Evolutionary conservation across 306 rosid species (phyloP).

Genomic region (Fagus crenata): DNA sequence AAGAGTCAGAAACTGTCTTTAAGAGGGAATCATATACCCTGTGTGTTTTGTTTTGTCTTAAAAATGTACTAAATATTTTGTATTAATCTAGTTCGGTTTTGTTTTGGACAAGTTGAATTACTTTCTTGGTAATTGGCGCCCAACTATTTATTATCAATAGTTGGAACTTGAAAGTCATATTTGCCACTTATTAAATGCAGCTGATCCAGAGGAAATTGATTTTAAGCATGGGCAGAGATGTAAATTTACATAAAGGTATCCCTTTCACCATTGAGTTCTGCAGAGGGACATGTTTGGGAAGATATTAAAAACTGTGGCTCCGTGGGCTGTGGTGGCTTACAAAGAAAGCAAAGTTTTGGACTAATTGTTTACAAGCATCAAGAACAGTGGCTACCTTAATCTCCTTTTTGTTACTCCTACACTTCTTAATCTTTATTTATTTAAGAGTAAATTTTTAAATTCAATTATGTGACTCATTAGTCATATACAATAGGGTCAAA

Average conservation of each 20-base stretch:
- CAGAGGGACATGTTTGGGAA: not conserved
- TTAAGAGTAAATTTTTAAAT: too few relatives aligned
- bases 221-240: not conserved
- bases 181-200: not conserved
- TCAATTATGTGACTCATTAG: too few relatives aligned
- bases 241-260: not conserved
- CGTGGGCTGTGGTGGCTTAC: not conserved
- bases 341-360: not conserved
- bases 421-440: not conserved
- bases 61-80: constrained; percentile 8
- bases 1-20: constrained; percentile 16
- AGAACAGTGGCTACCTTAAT: constrained; percentile 9
- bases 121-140: constrained; percentile 18
- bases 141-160: not conserved
- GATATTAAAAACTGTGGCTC: not conserved
- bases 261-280: not conserved
- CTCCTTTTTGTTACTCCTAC: constrained; percentile 1
- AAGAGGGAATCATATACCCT: constrained; percentile 39
- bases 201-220: not conserved
- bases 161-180: not conserved
- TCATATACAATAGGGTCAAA: too few relatives aligned
- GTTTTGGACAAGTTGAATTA: constrained; percentile 1
- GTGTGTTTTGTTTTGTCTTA: constrained; percentile 3
- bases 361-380: not conserved
- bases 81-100: constrained; percentile 16